phyloP scores from a whole-genome alignment of 352 stramenopile genomes.

The Globisporangium spiculum region DNA sequence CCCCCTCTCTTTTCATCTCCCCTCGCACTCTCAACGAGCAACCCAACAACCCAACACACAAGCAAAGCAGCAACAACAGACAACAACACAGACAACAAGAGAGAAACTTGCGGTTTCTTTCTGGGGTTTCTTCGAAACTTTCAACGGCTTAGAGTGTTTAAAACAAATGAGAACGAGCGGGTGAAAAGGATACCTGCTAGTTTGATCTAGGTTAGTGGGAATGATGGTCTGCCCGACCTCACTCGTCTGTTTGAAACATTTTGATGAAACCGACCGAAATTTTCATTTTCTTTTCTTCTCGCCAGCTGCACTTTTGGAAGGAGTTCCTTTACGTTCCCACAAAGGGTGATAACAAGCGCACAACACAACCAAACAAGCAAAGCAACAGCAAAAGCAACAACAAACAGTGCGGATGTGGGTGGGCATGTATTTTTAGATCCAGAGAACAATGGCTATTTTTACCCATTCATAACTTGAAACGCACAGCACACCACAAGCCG shows the following conservation, averaged over 20 bases:
- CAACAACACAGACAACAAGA: background rate
- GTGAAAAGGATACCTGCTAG: background rate
- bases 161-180: too few species aligned
- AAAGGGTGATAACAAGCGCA: background rate
- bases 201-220: background rate
- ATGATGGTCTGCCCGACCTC: background rate
- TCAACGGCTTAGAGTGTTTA: background rate
- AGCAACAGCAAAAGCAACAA: background rate
- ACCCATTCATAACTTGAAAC: background rate
- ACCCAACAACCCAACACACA: too few species aligned
- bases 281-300: background rate
- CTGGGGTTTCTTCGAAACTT: slow-evolving; percentile 1
- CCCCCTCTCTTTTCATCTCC: background rate
- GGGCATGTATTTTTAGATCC: background rate
- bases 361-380: background rate
- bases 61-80: slow-evolving; percentile 1
- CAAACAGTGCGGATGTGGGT: background rate
- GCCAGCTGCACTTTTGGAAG: background rate
- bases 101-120: background rate
- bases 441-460: background rate
- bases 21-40: too few species aligned
- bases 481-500: background rate
- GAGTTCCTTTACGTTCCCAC: background rate
- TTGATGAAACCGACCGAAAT: too few species aligned
- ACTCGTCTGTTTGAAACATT: background rate